Percentiles rank a stretch among this genome's conserved stretches.
Conservation (phyloP, 2,329 filamentous ascomycete genomes). For the Aspergillus sp. region DNA sequence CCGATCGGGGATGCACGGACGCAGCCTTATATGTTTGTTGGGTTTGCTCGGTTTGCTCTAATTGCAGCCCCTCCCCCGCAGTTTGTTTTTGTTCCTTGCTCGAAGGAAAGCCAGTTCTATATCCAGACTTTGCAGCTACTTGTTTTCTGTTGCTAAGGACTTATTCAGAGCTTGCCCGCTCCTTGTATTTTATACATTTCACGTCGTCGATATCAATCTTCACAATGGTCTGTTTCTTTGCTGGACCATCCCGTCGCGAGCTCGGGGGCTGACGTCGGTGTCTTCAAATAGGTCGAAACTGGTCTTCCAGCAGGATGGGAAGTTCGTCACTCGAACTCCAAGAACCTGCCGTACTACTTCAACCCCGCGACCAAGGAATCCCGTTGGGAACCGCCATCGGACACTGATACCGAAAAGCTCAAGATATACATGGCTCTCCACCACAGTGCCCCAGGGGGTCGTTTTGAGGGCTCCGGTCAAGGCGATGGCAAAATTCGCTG, state of each 20-base stretch:
- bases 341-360: conserved; percentile 99
- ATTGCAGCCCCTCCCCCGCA: conserved; percentile 26
- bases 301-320: conserved; percentile 87
- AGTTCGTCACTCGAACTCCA: conserved; percentile 95
- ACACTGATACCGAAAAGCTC: conserved; percentile 83
- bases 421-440: conserved; percentile 90
- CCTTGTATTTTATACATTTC: background rate
- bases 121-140: background rate
- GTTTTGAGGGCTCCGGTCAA: conserved; percentile 30
- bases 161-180: background rate
- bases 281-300: conserved; percentile 53
- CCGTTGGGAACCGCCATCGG: conserved; percentile 85
- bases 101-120: background rate
- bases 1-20: conserved; percentile 5
- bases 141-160: background rate
- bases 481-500: conserved; percentile 81
- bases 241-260: background rate
- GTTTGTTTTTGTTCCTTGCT: conserved; percentile 8
- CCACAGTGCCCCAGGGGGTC: conserved; percentile 54
- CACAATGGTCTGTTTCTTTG: conserved; percentile 6
- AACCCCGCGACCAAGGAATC: conserved; percentile 79
- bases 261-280: background rate
- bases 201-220: background rate
- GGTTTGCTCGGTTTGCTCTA: conserved; percentile 15
- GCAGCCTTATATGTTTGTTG: conserved; percentile 8